A percentile compares a stretch with the other conserved stretches of the same genome.
Conservation (phyloP, 176 grass and related monocot species). For the Musa troglodytarum region DNA sequence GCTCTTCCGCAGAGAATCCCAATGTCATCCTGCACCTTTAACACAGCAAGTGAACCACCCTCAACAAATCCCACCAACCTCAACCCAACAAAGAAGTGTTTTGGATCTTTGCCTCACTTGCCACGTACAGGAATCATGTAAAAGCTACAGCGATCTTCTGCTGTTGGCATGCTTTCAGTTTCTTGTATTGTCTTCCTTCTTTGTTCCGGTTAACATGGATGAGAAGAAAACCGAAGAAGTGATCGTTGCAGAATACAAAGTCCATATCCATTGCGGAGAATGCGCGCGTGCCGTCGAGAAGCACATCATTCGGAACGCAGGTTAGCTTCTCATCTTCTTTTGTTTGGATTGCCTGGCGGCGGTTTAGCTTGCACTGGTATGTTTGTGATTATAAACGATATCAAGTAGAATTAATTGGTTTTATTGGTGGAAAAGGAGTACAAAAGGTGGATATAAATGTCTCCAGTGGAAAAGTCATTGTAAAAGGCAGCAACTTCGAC, state of each 20-base stretch:
- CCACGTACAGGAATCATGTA: background rate
- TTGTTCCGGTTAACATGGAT: constrained; percentile 3
- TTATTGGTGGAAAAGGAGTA: constrained; percentile 28
- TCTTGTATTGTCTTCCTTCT: no score
- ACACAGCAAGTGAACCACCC: constrained; percentile 44
- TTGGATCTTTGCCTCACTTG: background rate
- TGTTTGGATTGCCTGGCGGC: background rate
- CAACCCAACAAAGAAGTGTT: background rate
- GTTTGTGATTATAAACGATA: background rate
- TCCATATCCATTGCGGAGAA: constrained; percentile 62
- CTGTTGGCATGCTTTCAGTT: no score
- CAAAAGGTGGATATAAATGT: constrained; percentile 61
- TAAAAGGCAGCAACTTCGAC: constrained; percentile 59
- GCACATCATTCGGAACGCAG: constrained; percentile 39
- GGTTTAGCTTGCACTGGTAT: no score
- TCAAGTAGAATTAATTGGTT: background rate
- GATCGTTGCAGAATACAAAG: constrained; percentile 51
- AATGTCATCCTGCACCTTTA: background rate
- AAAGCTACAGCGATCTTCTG: background rate
- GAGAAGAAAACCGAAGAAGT: constrained; percentile 32
- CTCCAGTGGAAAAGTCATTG: constrained; percentile 40
- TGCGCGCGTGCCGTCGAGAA: constrained; percentile 43
- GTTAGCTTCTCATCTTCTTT: background rate
- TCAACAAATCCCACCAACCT: constrained; percentile 55
- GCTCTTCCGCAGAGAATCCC: background rate